phyloP scores from a whole-genome alignment of 1,139 yeast genomes.

The Lizanozyma gosingica region DNA sequence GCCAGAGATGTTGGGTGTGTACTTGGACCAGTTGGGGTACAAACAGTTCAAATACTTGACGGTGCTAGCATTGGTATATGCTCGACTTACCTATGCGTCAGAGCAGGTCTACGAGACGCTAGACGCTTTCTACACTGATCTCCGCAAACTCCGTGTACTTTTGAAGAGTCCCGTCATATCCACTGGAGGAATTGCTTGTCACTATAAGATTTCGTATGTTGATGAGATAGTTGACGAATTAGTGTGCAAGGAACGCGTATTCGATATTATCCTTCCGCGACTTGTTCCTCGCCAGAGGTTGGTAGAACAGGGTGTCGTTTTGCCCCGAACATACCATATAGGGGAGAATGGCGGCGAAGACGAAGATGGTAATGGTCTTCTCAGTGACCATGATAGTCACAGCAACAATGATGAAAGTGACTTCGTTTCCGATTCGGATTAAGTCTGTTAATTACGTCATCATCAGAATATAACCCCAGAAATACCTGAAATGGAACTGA shows the following conservation, averaged over 20 bases:
- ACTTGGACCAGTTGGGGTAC: conserved; percentile 20
- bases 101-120: conserved; percentile 18
- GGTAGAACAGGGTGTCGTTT: conserved; percentile 20
- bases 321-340: conserved; percentile 19
- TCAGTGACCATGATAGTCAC: conserved; percentile 16
- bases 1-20: conserved; percentile 19
- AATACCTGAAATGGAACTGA: no score
- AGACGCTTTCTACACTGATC: conserved; percentile 26
- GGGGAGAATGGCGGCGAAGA: conserved; percentile 6
- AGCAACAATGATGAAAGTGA: conserved; percentile 14
- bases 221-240: conserved; percentile 33
- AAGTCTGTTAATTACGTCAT: conserved; percentile 1
- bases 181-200: conserved; percentile 15
- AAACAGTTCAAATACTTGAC: conserved; percentile 35
- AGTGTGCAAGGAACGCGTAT: conserved; percentile 21
- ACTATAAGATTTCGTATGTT: conserved; percentile 20
- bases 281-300: conserved; percentile 19
- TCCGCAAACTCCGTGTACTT: conserved; percentile 19
- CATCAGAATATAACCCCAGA: no score
- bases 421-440: background rate
- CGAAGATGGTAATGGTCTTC: conserved; percentile 1
- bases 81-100: conserved; percentile 20
- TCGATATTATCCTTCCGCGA: conserved; percentile 30
- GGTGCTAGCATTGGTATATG: conserved; percentile 25
- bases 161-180: conserved; percentile 15